phyloP scores from a whole-genome alignment of 805 yeast species.

The Ogataea methanolica region DNA sequence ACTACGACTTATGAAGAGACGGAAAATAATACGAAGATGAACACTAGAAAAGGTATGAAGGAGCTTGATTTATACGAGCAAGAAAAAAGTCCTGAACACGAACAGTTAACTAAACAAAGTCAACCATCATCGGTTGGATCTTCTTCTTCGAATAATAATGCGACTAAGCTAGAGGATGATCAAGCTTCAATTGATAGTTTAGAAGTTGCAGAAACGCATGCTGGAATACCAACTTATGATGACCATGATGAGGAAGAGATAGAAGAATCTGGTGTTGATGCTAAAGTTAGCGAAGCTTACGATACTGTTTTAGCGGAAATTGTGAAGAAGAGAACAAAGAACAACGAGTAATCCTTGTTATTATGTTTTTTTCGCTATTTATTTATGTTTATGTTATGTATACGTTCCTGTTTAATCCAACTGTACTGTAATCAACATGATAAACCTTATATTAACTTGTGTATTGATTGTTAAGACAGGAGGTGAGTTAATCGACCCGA shows the following conservation, averaged over 20 bases:
- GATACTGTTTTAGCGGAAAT: slow-evolving; percentile 24
- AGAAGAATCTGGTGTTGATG: neutral
- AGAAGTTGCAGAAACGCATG: no score
- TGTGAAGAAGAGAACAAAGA: slow-evolving; percentile 7
- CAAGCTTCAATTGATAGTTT: slow-evolving; percentile 2
- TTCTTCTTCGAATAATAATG: neutral
- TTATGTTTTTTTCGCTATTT: neutral
- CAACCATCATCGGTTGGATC: neutral
- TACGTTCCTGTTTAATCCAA: no score
- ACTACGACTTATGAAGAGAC: slow-evolving; percentile 3
- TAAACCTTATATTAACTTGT: no score
- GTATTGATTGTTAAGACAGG: no score
- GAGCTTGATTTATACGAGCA: neutral
- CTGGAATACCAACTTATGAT: neutral
- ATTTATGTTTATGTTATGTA: neutral
- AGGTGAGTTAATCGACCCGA: no score
- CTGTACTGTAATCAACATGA: no score
- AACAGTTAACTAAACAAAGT: no score
- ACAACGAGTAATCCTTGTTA: neutral
- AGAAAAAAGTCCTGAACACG: neutral
- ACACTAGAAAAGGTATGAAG: slow-evolving; percentile 3
- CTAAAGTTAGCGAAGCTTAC: slow-evolving; percentile 13
- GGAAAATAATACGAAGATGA: slow-evolving; percentile 10
- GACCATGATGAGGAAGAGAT: neutral
- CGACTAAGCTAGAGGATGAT: neutral